These are phyloP conservation scores for Fraxinus ornus DNA, from an alignment of 305 asterid genomes.

Conservation along the genomic window DNA sequence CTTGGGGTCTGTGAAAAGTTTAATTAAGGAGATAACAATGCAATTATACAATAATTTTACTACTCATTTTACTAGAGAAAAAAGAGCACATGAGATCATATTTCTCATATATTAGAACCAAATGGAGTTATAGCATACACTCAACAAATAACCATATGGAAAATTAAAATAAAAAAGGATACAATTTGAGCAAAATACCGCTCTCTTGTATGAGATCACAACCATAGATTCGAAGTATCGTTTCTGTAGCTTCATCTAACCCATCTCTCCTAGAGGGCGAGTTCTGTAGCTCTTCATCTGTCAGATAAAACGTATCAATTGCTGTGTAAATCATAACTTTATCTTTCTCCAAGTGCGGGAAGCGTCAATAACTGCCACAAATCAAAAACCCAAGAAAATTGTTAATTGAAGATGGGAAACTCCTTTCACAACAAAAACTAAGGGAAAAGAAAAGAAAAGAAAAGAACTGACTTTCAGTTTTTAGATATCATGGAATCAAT, in stretches of 20 bases:
- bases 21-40: slow-evolving; percentile 30
- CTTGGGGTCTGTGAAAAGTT: slow-evolving; percentile 41
- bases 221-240: not conserved
- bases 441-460: not conserved
- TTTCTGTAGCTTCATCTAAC: not conserved
- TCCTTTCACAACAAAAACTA: not conserved
- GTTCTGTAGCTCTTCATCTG: not conserved
- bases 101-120: not conserved
- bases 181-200: slow-evolving; percentile 36
- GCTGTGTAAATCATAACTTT: slow-evolving; percentile 46
- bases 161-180: slow-evolving; percentile 21
- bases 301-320: slow-evolving; percentile 41
- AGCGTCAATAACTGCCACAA: not conserved
- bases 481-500: not conserved
- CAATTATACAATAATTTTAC: not conserved
- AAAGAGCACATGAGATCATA: not conserved
- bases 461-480: not conserved
- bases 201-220: not conserved
- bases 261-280: not conserved
- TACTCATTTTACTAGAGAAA: not conserved
- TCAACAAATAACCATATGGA: not conserved
- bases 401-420: not conserved
- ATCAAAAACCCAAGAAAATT: not conserved
- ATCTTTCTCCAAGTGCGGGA: not conserved
- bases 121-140: not conserved